These are phyloP conservation scores for Naumovozyma dairenensis DNA, from an alignment of 805 yeast genomes.

Conservation along the genomic window DNA sequence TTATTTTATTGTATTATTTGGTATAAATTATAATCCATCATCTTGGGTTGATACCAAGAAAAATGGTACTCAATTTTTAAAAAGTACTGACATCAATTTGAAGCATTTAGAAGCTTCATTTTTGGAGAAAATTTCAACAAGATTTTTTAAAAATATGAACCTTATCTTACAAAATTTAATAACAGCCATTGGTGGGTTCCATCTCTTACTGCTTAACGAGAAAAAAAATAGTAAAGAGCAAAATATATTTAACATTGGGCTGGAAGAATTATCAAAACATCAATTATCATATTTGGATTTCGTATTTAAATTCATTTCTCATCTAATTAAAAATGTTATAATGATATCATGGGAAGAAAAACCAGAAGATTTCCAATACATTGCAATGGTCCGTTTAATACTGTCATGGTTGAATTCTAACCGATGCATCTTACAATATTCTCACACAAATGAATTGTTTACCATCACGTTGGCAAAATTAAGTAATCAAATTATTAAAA, in stretches of 20 bases:
- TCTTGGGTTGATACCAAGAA: slow-evolving; percentile 14
- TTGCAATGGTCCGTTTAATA: slow-evolving; percentile 39
- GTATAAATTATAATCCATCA: slow-evolving; percentile 16
- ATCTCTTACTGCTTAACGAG: slow-evolving; percentile 9
- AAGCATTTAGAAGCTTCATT: slow-evolving; percentile 12
- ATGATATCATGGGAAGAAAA: slow-evolving; percentile 21
- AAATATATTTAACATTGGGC: slow-evolving; percentile 3
- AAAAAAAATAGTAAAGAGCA: slow-evolving; percentile 1
- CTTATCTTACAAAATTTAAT: slow-evolving; percentile 19
- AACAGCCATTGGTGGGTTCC: slow-evolving; percentile 22
- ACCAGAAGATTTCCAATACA: slow-evolving; percentile 12
- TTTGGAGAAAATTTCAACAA: slow-evolving; percentile 18
- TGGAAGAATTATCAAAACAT: slow-evolving; percentile 7
- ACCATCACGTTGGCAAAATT: slow-evolving; percentile 24
- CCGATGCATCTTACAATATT: slow-evolving; percentile 32
- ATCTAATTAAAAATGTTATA: slow-evolving; percentile 27
- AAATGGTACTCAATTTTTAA: neutral
- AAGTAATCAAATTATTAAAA: slow-evolving; percentile 23
- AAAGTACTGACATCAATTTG: slow-evolving; percentile 9
- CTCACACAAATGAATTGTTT: slow-evolving; percentile 28
- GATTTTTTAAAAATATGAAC: slow-evolving; percentile 19
- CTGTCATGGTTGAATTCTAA: slow-evolving; percentile 50
- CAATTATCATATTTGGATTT: slow-evolving; percentile 29
- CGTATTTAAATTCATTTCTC: slow-evolving; percentile 33
- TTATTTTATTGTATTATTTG: slow-evolving; percentile 24